Percentiles rank a stretch among this genome's conserved stretches.
Evolutionary conservation across 2,329 filamentous ascomycete species (phyloP).

Genomic region (Didymella exigua): DNA sequence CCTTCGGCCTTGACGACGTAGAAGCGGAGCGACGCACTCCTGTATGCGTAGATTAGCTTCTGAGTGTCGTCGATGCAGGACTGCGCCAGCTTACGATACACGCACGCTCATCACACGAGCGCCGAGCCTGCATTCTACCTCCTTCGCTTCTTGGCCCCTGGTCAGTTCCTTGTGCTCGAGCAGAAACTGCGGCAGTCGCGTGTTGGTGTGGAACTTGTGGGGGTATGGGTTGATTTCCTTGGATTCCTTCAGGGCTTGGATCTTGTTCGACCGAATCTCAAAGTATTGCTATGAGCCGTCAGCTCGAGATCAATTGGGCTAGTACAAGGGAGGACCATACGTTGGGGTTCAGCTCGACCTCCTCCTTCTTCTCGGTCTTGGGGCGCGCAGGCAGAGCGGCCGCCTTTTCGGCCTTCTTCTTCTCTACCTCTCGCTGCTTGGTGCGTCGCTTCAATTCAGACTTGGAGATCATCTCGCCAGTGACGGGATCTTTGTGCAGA

Average conservation of each 20-base stretch:
- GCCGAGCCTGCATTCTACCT: constrained; percentile 76
- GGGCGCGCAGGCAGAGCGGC: constrained; percentile 67
- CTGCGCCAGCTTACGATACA: no score
- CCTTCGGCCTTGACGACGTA: constrained; percentile 65
- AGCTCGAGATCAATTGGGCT: not conserved
- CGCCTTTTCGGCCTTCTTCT: constrained; percentile 83
- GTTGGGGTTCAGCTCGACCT: constrained; percentile 74
- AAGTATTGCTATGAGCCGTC: constrained; percentile 75
- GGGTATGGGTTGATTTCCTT: constrained; percentile 82
- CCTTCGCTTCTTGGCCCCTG: constrained; percentile 82
- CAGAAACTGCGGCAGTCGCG: constrained; percentile 80
- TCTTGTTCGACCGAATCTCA: constrained; percentile 81
- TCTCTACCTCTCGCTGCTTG: constrained; percentile 87
- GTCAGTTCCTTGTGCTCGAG: constrained; percentile 79
- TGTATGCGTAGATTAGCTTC: no score
- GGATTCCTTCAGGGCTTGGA: constrained; percentile 76
- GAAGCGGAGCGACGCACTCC: constrained; percentile 38
- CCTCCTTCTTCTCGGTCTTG: constrained; percentile 65
- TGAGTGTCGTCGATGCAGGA: no score
- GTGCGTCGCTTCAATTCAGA: constrained; percentile 83
- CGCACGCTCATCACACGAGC: constrained; percentile 74
- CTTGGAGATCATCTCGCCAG: constrained; percentile 76
- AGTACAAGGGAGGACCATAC: constrained; percentile 50
- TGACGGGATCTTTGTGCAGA: constrained; percentile 87
- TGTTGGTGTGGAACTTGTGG: constrained; percentile 89